Evolutionary conservation across 2,329 filamentous ascomycete species (phyloP).

Genomic region (Cladosporium sphaerospermum): DNA sequence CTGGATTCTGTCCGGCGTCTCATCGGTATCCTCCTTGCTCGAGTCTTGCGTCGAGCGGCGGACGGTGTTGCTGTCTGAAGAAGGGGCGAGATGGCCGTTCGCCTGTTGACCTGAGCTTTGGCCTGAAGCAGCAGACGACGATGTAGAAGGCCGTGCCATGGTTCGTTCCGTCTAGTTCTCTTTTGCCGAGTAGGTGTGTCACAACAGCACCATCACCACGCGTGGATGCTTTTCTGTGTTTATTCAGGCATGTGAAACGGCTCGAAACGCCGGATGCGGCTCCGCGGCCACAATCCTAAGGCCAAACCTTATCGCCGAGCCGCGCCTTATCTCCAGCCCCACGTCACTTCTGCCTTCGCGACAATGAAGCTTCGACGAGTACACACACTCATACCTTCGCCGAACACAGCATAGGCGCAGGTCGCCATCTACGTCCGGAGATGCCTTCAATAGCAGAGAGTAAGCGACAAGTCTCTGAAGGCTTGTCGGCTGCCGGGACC

Average conservation of each 20-base stretch:
- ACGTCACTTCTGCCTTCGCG: constrained; percentile 2
- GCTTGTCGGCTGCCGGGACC: constrained; percentile 17
- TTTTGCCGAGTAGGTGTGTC: too few species aligned
- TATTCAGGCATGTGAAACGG: not conserved
- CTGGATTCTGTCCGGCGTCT: not conserved
- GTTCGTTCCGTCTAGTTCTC: not conserved
- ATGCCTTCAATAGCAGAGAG: constrained; percentile 31
- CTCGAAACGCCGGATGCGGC: constrained; percentile 8
- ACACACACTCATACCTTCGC: too few species aligned
- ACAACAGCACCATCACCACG: too few species aligned
- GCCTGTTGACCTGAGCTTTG: not conserved
- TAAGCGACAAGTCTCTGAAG: constrained; percentile 25
- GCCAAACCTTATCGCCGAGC: not conserved
- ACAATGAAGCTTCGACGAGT: too few species aligned
- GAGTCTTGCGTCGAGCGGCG: not conserved
- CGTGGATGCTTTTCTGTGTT: too few species aligned
- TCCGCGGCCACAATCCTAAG: constrained; percentile 8
- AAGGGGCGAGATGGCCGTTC: not conserved
- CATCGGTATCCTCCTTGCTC: not conserved
- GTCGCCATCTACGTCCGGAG: too few species aligned
- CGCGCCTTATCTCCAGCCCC: not conserved
- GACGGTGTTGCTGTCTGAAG: not conserved
- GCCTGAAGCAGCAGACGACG: constrained; percentile 15
- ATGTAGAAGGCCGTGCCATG: constrained; percentile 18
- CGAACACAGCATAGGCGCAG: too few species aligned